Evolutionary conservation across 1,284 basidiomycete genomes (phyloP), one percentile per base, ranked within the genome.

Genomic region (Puccinia polysora): DNA sequence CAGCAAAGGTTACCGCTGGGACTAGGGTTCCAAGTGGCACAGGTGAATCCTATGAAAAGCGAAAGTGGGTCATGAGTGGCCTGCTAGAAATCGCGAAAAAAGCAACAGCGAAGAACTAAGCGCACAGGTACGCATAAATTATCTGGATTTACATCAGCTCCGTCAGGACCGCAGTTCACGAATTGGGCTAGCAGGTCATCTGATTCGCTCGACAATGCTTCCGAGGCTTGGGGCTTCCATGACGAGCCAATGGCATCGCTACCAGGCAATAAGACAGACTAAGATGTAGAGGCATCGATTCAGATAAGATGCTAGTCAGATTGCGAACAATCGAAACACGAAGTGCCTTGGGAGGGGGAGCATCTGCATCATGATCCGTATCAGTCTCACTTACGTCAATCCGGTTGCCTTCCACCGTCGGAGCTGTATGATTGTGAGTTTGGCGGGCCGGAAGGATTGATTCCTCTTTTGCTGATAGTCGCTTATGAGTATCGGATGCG

Each of bases 1-100:
- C 47, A n/a, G 68, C 68, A 43, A 71, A 71, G 23, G 68, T 71
- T n/a, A 71, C 68, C 8, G 58, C 68, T 25, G 65, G 40, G 8
- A 55, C 64, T 4, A 45, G 12, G 28, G 50, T n/a, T 14, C 25
- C 8, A 52, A 20, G 28, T 12, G 32, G 34, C 28, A 50, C 49
- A 25, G 34, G 49, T 30, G 50, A 55, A 65, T 3, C 64, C 64
- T 65, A 23, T 18, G 23, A 43, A 43, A 23, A 34, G 20, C 6
- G 34, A 38, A 38, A 52, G 38, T n/a, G n/a, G n/a, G n/a, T 4
- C 34, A 15, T 65, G 10, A 53, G 52, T 5, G 50, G 50, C 23
- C 6, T 18, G 23, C 20, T 58, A 20, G 25, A 34, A 10, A 49
- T 34, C 10, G 20, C 12, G 28, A 8, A 23, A 28, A 36, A 20